Percentiles rank a stretch among this genome's conserved stretches.
These are phyloP conservation scores for Rhodotorula toruloides DNA, from an alignment of 768 basidiomycete species.

Conservation along the genomic window DNA sequence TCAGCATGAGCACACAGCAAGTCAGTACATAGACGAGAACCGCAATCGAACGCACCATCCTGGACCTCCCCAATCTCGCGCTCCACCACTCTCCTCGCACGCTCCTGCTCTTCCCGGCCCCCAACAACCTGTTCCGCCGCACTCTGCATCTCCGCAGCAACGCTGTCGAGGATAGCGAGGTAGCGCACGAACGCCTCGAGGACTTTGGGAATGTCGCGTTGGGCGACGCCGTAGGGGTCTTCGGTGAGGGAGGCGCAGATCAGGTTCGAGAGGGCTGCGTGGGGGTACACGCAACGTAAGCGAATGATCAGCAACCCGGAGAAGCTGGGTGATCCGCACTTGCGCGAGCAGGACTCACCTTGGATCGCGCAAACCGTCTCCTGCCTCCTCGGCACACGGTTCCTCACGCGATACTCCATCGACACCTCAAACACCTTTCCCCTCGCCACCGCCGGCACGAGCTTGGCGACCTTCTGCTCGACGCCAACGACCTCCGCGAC, in stretches of 20 bases:
- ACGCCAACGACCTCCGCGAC: slow-evolving; percentile 8
- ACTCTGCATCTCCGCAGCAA: slow-evolving; percentile 55
- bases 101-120: background rate
- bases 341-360: slow-evolving; percentile 18
- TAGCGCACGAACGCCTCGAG: slow-evolving; percentile 69
- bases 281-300: too few species aligned
- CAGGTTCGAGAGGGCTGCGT: slow-evolving; percentile 62
- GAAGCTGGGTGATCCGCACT: background rate
- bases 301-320: too few species aligned
- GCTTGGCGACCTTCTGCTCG: slow-evolving; percentile 11
- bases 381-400: slow-evolving; percentile 7
- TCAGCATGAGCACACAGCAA: background rate
- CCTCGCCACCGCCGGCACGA: slow-evolving; percentile 10
- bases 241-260: slow-evolving; percentile 69
- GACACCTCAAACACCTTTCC: background rate
- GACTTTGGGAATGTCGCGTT: slow-evolving; percentile 75
- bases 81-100: slow-evolving; percentile 16
- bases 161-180: slow-evolving; percentile 62
- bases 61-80: slow-evolving; percentile 23
- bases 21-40: too few species aligned
- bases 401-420: slow-evolving; percentile 11
- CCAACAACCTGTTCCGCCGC: slow-evolving; percentile 18
- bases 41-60: slow-evolving; percentile 6
- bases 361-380: slow-evolving; percentile 28
- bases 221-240: slow-evolving; percentile 75